Evolutionary conservation across 192 early-diverging fungal species (phyloP).

Genomic region (Chytriomyces hyalinus): DNA sequence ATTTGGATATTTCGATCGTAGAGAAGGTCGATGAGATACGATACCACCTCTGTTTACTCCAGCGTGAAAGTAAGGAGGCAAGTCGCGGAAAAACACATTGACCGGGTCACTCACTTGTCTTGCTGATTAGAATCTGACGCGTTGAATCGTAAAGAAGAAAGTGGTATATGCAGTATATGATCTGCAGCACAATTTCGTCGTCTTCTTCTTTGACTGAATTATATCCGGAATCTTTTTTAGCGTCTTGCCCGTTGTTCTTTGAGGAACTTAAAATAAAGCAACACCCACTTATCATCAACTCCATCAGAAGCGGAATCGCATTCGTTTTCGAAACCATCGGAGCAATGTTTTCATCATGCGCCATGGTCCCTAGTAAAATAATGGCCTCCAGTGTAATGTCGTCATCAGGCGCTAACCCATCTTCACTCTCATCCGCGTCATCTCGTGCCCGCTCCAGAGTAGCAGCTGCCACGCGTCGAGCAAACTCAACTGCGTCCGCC

Average conservation of each 20-base stretch:
- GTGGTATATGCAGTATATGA: conserved; percentile 63
- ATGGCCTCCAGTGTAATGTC: conserved; percentile 59
- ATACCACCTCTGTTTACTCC: conserved; percentile 51
- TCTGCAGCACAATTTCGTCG: conserved; percentile 66
- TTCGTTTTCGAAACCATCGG: conserved; percentile 49
- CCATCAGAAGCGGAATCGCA: conserved; percentile 51
- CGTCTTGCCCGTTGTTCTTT: conserved; percentile 16
- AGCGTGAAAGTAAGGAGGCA: neutral
- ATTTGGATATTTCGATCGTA: conserved; percentile 66
- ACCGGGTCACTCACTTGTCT: conserved; percentile 46
- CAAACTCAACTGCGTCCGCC: conserved; percentile 14
- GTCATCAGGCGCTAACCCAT: conserved; percentile 41
- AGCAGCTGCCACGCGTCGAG: neutral
- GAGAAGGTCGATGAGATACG: conserved; percentile 62
- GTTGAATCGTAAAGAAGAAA: conserved; percentile 55
- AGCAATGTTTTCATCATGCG: conserved; percentile 57
- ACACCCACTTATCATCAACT: conserved; percentile 57
- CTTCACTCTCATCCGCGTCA: conserved; percentile 8
- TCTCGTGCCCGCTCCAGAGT: neutral
- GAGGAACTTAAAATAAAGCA: neutral
- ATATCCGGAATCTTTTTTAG: conserved; percentile 2
- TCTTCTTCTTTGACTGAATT: conserved; percentile 64
- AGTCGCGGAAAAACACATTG: neutral
- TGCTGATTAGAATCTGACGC: conserved; percentile 43
- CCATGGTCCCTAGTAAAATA: conserved; percentile 57